A percentile compares a stretch with the other conserved stretches of the same genome.
Conservation (phyloP, 805 yeast species). For the Ogataea trehalophila region DNA sequence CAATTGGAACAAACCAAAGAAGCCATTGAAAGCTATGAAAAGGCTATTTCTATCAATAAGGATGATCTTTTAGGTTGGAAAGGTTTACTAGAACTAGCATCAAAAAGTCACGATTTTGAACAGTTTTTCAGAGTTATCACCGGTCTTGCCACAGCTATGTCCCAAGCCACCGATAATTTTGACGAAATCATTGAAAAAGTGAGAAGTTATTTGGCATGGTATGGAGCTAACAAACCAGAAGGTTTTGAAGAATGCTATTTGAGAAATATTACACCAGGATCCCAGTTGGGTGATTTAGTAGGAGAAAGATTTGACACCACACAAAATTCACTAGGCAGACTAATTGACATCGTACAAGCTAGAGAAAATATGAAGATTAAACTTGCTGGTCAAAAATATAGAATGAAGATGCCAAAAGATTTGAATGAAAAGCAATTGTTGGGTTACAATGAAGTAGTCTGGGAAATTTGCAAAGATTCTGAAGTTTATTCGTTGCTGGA, state of each 20-base stretch:
- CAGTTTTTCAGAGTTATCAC: constrained; percentile 45
- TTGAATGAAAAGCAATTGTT: constrained; percentile 37
- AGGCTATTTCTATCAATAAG: constrained; percentile 48
- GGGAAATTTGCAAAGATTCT: constrained; percentile 47
- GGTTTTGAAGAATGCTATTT: constrained; percentile 44
- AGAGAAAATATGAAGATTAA: constrained; percentile 40
- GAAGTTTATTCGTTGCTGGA: constrained; percentile 50
- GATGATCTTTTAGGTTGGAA: constrained; percentile 70
- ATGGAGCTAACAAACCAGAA: constrained; percentile 13
- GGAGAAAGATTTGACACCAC: constrained; percentile 45
- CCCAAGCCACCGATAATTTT: constrained; percentile 39
- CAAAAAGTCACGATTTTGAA: constrained; percentile 33
- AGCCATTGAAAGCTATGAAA: constrained; percentile 41
- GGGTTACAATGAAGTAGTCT: constrained; percentile 35
- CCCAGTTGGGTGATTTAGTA: constrained; percentile 47
- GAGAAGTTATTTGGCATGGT: constrained; percentile 37
- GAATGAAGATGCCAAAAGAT: constrained; percentile 42
- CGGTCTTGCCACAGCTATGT: constrained; percentile 37
- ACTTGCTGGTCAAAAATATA: constrained; percentile 39
- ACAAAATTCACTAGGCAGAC: constrained; percentile 39
- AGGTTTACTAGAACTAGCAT: constrained; percentile 55
- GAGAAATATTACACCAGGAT: constrained; percentile 50
- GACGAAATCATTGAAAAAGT: constrained; percentile 47
- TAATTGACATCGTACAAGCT: constrained; percentile 35
- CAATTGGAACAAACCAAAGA: constrained; percentile 32